Evolutionary conservation across 2,329 filamentous ascomycete species (phyloP), one percentile per base, ranked within the genome.

Genomic region (Acarospora socialis): DNA sequence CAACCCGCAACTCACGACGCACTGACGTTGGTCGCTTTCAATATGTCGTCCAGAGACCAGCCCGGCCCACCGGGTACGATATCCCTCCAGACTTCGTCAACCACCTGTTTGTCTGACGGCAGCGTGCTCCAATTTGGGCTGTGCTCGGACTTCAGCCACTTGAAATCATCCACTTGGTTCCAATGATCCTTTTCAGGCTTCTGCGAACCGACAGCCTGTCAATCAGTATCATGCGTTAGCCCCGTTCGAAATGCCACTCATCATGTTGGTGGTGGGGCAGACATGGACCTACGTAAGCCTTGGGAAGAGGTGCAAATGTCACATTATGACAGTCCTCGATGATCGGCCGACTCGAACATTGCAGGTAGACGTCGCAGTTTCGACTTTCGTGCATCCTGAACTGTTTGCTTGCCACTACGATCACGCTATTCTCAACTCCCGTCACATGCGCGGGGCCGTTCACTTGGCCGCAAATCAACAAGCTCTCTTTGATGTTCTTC

Each of bases 81-180:
- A 19, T 70, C 66, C 30, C 63, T 69, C 84, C 84, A 93, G 1
- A 78, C 60, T 2, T 68, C 60, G 2, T 77, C 70, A 0, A 57
- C 43, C 8, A 87, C 56, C 15, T 67, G 66, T 33, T 76, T 60
- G 1, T 62, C 61, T 32, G 73, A 66, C 2, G 70, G 61, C 14
- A 95, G 45, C 2, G 82, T 56, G 20, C 63, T 70, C 83, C 87
- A 98, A 50, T 98, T 86, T 2, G 90, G 90, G 49, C 82, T 94
- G 18, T 73, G 72, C 36, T 81, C 82, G 10, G 70, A 66, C 54
- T 86, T 92, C 41, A 94, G 68, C 90, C 90, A 95, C 57, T 92
- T 92, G 65, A 98, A 98, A 53, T 98, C 90, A 53, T 95, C 82
- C 10, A 95, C 81, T 47, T 90, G 74, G 45, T 86, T 70, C 82